These are phyloP conservation scores for Diaporthe citri DNA, from an alignment of 2,329 filamentous ascomycete genomes.

Conservation along the genomic window DNA sequence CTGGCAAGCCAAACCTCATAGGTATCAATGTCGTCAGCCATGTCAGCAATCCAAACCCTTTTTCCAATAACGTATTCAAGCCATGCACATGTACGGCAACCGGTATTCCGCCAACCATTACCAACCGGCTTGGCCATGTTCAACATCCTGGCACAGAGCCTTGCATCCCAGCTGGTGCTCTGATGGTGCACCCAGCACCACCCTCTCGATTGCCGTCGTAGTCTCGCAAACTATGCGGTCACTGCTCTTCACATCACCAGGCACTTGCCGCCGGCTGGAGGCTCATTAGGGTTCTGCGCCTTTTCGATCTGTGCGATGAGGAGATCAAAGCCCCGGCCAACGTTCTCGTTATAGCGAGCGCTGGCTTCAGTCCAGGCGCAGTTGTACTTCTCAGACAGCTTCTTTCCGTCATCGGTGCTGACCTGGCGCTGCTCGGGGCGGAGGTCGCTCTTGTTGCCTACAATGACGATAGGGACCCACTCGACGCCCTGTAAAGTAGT, in stretches of 20 bases:
- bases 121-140: slow-evolving; percentile 1
- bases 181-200: not conserved
- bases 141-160: not conserved
- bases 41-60: not conserved
- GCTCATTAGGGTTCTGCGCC: slow-evolving; percentile 88
- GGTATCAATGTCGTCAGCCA: slow-evolving; percentile 8
- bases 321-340: slow-evolving; percentile 90
- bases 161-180: not conserved
- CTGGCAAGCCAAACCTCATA: not conserved
- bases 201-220: not conserved
- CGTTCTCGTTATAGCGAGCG: slow-evolving; percentile 94
- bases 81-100: slow-evolving; percentile 10
- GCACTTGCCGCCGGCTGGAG: slow-evolving; percentile 85
- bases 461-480: slow-evolving; percentile 91
- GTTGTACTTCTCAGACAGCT: slow-evolving; percentile 85
- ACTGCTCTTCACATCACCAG: slow-evolving; percentile 77
- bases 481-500: slow-evolving; percentile 78
- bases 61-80: slow-evolving; percentile 24
- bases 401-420: slow-evolving; percentile 84
- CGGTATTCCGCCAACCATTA: slow-evolving; percentile 27
- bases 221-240: not conserved
- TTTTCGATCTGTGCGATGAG: slow-evolving; percentile 97
- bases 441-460: slow-evolving; percentile 97
- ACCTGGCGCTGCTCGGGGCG: slow-evolving; percentile 95
- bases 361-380: slow-evolving; percentile 97